phyloP scores from a whole-genome alignment of 169 alveolate species.

The Condylostoma magnum region DNA sequence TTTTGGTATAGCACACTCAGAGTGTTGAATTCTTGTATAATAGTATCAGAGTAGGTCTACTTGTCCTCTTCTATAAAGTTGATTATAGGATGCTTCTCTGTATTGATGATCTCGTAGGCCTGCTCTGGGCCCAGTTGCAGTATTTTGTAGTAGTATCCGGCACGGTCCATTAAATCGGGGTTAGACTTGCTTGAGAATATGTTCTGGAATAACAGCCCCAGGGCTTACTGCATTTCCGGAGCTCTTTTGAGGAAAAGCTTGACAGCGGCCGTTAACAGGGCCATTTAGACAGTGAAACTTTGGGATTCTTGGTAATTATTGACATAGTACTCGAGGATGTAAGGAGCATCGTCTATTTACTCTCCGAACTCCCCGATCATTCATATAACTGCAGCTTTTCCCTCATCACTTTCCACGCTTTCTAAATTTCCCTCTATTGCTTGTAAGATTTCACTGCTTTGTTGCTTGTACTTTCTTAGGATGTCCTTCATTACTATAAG shows the following conservation, averaged over 20 bases:
- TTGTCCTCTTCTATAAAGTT: conserved; percentile 71
- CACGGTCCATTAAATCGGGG: conserved; percentile 78
- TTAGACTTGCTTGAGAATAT: conserved; percentile 72
- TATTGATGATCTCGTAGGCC: conserved; percentile 55
- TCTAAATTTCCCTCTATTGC: conserved; percentile 39
- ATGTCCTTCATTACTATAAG: conserved; percentile 77
- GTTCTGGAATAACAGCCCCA: conserved; percentile 74
- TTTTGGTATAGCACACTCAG: conserved; percentile 70
- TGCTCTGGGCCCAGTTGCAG: conserved; percentile 58
- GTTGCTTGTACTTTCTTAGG: conserved; percentile 75
- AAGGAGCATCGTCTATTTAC: conserved; percentile 76
- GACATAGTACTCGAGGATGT: conserved; percentile 71
- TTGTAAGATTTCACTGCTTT: conserved; percentile 65
- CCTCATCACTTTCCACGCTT: conserved; percentile 54
- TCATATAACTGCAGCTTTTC: conserved; percentile 71
- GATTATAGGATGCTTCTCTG: conserved; percentile 53
- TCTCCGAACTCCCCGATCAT: conserved; percentile 74
- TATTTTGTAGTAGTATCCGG: conserved; percentile 75
- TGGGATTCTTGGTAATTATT: conserved; percentile 32
- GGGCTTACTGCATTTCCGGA: conserved; percentile 91
- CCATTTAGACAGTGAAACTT: conserved; percentile 59
- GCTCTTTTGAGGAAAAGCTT: conserved; percentile 91
- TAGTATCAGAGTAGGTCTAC: conserved; percentile 38
- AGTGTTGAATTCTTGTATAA: conserved; percentile 73
- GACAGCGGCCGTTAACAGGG: conserved; percentile 82